Base-by-base conservation (phyloP, 1,284 basidiomycete genomes). In the Trichosporon faecale region DNA sequence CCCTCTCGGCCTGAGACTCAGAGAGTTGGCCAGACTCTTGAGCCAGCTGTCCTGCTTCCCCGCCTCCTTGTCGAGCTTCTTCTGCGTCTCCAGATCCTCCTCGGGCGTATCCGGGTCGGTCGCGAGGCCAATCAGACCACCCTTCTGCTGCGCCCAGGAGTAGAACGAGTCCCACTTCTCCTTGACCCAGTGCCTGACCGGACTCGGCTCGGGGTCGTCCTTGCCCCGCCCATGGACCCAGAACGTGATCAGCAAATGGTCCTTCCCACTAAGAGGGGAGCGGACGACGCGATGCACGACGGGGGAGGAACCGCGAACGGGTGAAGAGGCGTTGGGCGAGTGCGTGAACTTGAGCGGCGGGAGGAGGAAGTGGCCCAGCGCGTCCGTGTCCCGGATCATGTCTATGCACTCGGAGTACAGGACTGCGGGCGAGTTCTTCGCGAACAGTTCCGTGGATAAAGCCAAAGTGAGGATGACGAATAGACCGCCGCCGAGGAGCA, bases 341-440 rank as follows among this genome's bases (percentile, higher is more conserved):
- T 83, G 83, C 21, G 83, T 84, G 76, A 81, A 84, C 21, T 76
- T 74, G 44, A 83, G 75, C 9, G 83, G 83, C 11, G 80, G 82
- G 6, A 84, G 78, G n/a, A 84, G 80, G 70, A 82, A 76, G 4
- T 70, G 29, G 2, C 82, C 70, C 71, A 93, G 92, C 81, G 86
- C 87, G 60, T 88, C 84, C 29, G 92, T 94, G 8, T 87, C 85
- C 76, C 91, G 89, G 72, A 97, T 92, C 69, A 89, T 87, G 72
- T 94, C 90, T 80, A 94, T 94, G 14, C 93, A 92, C 74, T 94
- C 89, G 52, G 89, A 89, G 79, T 94, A 95, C 66, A 97, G 85
- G 33, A 95, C 93, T 1, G 93, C 94, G 1, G 94, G 93, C 33
- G 93, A 95, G 83, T 97, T 98, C 79, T 88, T 90, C 16, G 94